phyloP scores from a whole-genome alignment of 345 rosid species.

The Excoecaria agallocha region DNA sequence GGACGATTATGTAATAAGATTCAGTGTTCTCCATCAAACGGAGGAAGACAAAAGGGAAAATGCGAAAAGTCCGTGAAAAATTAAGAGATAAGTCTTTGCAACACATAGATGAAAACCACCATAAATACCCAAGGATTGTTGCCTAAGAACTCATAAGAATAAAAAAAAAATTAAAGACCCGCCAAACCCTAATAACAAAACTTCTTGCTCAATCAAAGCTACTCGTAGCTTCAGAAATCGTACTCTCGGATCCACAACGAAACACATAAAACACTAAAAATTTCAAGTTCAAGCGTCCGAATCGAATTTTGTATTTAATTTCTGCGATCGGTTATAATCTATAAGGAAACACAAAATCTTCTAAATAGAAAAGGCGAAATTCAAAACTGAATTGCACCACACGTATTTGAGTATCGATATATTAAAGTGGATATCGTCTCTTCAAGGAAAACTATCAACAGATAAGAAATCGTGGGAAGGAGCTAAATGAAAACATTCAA shows the following conservation, averaged over 20 bases:
- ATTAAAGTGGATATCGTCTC: neutral
- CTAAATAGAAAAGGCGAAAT: neutral
- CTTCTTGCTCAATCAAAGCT: neutral
- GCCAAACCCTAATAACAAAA: slow-evolving; percentile 3
- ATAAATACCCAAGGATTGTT: neutral
- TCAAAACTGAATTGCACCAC: neutral
- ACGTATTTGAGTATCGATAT: neutral
- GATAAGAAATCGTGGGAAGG: neutral
- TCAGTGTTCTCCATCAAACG: neutral
- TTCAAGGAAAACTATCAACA: neutral
- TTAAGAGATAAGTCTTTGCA: neutral
- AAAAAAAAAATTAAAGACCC: neutral
- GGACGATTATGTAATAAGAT: neutral
- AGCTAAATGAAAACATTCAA: neutral
- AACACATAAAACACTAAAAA: neutral
- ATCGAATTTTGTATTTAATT: too few relatives aligned
- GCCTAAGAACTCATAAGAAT: neutral
- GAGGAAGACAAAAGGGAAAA: neutral
- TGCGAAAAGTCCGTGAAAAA: neutral
- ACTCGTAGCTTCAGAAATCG: neutral
- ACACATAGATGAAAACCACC: neutral
- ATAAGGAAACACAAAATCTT: too few relatives aligned
- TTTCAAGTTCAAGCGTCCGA: too few relatives aligned
- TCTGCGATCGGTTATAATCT: too few relatives aligned
- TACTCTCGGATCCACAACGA: neutral